Conservation (phyloP, 768 basidiomycete species). For the Tricholoma saponaceum region DNA sequence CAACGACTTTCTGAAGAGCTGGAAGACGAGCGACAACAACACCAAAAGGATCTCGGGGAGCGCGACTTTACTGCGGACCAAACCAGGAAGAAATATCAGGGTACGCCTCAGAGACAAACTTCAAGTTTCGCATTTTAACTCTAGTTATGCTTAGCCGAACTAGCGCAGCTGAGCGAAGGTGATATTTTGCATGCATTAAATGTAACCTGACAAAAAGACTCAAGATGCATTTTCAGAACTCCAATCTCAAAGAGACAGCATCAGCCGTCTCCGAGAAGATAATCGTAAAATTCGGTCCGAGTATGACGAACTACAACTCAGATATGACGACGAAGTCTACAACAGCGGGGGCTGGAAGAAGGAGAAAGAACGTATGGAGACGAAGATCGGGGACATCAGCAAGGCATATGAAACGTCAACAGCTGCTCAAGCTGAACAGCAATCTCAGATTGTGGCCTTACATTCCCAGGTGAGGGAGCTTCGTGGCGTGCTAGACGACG, state of each 20-base stretch:
- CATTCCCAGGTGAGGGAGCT: conserved; percentile 86
- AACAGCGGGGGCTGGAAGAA: conserved; percentile 81
- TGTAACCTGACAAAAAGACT: conserved; percentile 1
- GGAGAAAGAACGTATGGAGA: conserved; percentile 83
- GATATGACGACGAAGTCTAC: conserved; percentile 75
- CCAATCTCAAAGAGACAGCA: conserved; percentile 70
- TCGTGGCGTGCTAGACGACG: conserved; percentile 76
- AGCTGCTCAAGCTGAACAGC: conserved; percentile 74
- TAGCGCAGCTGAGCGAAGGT: conserved; percentile 81
- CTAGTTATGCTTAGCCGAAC: conserved; percentile 49
- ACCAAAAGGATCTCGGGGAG: conserved; percentile 76
- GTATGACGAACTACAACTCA: conserved; percentile 69
- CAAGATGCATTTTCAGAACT: conserved; percentile 43
- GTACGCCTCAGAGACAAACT: conserved; percentile 30
- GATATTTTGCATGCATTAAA: conserved; percentile 1
- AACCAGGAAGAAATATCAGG: conserved; percentile 84
- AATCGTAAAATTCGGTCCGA: conserved; percentile 75
- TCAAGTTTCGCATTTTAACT: background rate
- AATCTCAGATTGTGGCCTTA: conserved; percentile 76
- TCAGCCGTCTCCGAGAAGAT: conserved; percentile 76
- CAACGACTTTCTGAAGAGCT: conserved; percentile 71
- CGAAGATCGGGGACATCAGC: conserved; percentile 71
- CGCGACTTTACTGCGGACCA: conserved; percentile 76
- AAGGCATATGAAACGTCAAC: conserved; percentile 73
- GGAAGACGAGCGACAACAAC: conserved; percentile 73